Base-by-base conservation (phyloP, 768 basidiomycete genomes). In the Strobilomyces confusus region DNA sequence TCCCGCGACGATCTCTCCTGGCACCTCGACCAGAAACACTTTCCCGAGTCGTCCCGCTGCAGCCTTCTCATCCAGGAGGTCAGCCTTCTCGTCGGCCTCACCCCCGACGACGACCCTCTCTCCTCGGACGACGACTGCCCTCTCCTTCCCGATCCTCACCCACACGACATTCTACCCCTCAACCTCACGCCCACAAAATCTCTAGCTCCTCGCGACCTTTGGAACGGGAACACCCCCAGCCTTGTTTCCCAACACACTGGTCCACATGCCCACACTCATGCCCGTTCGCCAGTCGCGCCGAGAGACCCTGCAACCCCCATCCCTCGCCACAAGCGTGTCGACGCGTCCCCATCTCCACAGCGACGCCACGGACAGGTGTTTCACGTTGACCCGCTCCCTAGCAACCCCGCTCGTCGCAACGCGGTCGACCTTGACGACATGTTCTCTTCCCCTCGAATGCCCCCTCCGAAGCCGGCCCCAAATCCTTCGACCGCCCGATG, bases 31-130 rank as follows among this genome's bases (percentile, higher is more conserved):
- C 52, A 48, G 6, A 36, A 48, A 20, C 34, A 47, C 23, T n/a
- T 22, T 9, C 29, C 19, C n/a, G 63, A 65, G 22, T 29, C 57
- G 17, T 56, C 58, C 2, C 59, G 58, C 34, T 71, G 51, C 25
- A 70, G 70, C 52, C 46, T 59, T 45, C 66, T 69, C 32, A 62
- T 69, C 29, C 61, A 64, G 15, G 70, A 71, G 26, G 66, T 71
- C 15, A 64, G 68, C 48, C 58, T 64, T 36, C 69, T 69, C 41
- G 60, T 71, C 14, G 69, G 68, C 20, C 45, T 69, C 19, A n/a
- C 69, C 7, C 17, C 53, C 1, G 66, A 68, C 1, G 51, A 66
- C 17, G 60, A 55, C 20, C 32, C 36, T 30, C 30, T 44, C n/a
- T 42, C 47, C 3, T 38, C 48, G 23, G 48, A 33, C 22, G 52